Percentiles rank a stretch among this genome's conserved stretches.
Conservation (phyloP, 257 asterid species). For the Buddleja alternifolia region DNA sequence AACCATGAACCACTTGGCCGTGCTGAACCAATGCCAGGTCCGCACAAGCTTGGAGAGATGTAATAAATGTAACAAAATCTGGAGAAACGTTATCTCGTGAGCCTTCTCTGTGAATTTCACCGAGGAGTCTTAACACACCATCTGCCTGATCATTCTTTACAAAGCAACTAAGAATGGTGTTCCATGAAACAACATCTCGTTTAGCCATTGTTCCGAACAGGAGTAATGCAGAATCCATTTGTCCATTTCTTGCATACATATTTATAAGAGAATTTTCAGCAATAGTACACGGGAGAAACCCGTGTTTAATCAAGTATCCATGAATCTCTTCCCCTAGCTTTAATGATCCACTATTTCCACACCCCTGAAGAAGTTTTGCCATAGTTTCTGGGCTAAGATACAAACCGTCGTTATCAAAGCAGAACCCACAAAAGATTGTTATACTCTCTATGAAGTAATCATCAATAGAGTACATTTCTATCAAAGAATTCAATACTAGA, state of each 20-base stretch:
- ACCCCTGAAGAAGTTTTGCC: conserved; percentile 49
- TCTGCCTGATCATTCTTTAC: conserved; percentile 40
- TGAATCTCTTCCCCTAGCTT: conserved; percentile 45
- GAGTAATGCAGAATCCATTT: conserved; percentile 29
- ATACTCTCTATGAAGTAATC: conserved; percentile 35
- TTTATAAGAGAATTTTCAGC: conserved; percentile 51
- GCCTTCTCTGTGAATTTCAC: conserved; percentile 33
- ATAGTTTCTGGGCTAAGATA: conserved; percentile 47
- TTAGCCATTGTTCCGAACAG: conserved; percentile 39
- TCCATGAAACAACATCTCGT: conserved; percentile 52
- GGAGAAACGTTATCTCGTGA: conserved; percentile 28
- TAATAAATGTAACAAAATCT: conserved; percentile 49
- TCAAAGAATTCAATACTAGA: conserved; percentile 41
- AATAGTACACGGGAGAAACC: conserved; percentile 38
- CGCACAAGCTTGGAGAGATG: conserved; percentile 49
- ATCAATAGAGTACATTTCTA: conserved; percentile 46
- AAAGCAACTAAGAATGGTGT: conserved; percentile 48
- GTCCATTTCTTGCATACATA: conserved; percentile 43
- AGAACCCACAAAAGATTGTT: conserved; percentile 32
- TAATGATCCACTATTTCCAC: conserved; percentile 32
- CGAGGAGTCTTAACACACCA: conserved; percentile 39
- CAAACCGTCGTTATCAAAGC: conserved; percentile 38
- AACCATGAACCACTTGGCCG: conserved; percentile 47
- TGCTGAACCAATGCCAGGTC: conserved; percentile 35
- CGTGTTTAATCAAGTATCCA: conserved; percentile 49